A percentile compares a stretch with the other conserved stretches of the same genome.
These are phyloP conservation scores for Binderoboletus segoi DNA, from an alignment of 1,284 basidiomycete species.

Conservation along the genomic window DNA sequence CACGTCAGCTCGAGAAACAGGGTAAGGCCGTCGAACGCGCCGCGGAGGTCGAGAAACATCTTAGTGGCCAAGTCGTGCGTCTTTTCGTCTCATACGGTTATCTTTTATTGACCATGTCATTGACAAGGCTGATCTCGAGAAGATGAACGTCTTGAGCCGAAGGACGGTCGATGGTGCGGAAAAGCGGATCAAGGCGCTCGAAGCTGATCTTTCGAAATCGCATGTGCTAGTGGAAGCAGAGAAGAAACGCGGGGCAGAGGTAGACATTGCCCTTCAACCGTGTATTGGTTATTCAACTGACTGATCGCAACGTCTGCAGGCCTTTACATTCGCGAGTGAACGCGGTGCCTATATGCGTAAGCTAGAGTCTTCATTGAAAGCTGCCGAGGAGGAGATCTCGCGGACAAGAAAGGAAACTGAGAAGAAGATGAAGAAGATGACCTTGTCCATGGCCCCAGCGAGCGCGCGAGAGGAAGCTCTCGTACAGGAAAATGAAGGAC, in stretches of 20 bases:
- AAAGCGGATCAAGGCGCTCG: conserved; percentile 37
- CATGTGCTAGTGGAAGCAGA: conserved; percentile 40
- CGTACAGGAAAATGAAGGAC: conserved; percentile 55
- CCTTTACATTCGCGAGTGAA: conserved; percentile 28
- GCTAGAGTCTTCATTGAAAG: conserved; percentile 24
- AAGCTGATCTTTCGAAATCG: conserved; percentile 36
- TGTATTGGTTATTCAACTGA: conserved; percentile 18
- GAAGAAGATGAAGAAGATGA: conserved; percentile 49
- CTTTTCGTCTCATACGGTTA: neutral
- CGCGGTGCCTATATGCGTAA: conserved; percentile 29
- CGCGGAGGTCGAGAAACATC: conserved; percentile 64
- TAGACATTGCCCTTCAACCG: conserved; percentile 11
- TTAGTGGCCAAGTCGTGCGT: conserved; percentile 60
- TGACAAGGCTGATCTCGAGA: conserved; percentile 51
- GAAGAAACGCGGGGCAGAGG: conserved; percentile 39
- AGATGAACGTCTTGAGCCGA: conserved; percentile 47
- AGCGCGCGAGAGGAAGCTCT: conserved; percentile 46
- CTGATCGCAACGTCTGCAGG: conserved; percentile 13
- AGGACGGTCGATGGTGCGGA: conserved; percentile 46
- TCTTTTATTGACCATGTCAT: neutral
- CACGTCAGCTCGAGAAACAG: conserved; percentile 76
- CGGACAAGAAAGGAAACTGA: conserved; percentile 53
- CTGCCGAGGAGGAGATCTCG: conserved; percentile 32
- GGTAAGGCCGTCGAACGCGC: conserved; percentile 74
- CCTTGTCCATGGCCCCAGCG: conserved; percentile 30